phyloP scores from a whole-genome alignment of 2,329 filamentous ascomycete species.

The Proliferodiscus dingleyae region DNA sequence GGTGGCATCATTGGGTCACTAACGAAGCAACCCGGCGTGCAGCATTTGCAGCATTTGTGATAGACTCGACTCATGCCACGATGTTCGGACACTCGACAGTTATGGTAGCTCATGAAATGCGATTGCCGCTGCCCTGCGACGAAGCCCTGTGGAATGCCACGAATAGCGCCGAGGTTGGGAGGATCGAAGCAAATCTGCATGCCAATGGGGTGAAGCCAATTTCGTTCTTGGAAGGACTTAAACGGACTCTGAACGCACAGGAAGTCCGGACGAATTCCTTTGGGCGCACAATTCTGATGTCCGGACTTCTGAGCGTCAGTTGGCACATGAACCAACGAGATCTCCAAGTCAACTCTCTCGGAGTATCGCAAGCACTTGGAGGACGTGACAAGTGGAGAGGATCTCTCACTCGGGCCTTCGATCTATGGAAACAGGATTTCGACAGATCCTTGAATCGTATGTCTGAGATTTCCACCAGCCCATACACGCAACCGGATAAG shows the following conservation, averaged over 20 bases:
- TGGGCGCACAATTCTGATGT: slow-evolving; percentile 89
- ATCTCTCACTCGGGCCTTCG: slow-evolving; percentile 80
- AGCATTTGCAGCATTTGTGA: slow-evolving; percentile 89
- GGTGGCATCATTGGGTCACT: slow-evolving; percentile 95
- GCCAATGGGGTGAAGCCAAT: slow-evolving; percentile 79
- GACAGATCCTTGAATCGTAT: slow-evolving; percentile 68
- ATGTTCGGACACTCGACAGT: slow-evolving; percentile 98
- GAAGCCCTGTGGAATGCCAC: slow-evolving; percentile 89
- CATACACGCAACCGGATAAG: slow-evolving; percentile 52
- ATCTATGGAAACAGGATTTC: slow-evolving; percentile 90
- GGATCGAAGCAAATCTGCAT: slow-evolving; percentile 74
- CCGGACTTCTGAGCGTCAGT: slow-evolving; percentile 84
- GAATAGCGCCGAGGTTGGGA: slow-evolving; percentile 78
- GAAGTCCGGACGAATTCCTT: slow-evolving; percentile 89
- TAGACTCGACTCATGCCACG: slow-evolving; percentile 92
- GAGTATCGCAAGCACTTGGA: slow-evolving; percentile 72
- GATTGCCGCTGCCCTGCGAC: slow-evolving; percentile 84
- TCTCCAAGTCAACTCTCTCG: slow-evolving; percentile 83
- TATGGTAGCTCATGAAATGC: slow-evolving; percentile 96
- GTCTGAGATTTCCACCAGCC: slow-evolving; percentile 46
- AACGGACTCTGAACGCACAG: slow-evolving; percentile 80
- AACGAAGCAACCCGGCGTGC: slow-evolving; percentile 85
- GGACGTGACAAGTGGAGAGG: slow-evolving; percentile 88
- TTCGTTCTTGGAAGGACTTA: slow-evolving; percentile 86
- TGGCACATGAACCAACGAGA: slow-evolving; percentile 98